Percentiles rank a stretch among this genome's conserved stretches.
phyloP scores from a whole-genome alignment of 2,329 filamentous ascomycete genomes.

The Sordariomycetes sp. region DNA sequence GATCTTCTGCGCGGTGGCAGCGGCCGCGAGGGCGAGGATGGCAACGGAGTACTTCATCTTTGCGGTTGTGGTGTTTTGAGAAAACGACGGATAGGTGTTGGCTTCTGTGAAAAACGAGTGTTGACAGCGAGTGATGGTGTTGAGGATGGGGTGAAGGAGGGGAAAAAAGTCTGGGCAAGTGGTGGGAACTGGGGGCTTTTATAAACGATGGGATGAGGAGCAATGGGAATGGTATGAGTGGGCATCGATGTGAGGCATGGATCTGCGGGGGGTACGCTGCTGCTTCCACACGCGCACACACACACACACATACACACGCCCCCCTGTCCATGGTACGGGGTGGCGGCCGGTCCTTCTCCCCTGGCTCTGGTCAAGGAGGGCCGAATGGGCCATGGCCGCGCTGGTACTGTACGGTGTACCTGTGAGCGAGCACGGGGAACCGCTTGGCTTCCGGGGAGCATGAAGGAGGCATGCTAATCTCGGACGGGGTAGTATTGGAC shows the following conservation, averaged over 20 bases:
- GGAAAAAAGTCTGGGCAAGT: neutral
- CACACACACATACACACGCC: no score
- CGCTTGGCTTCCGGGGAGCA: neutral
- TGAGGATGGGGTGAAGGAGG: neutral
- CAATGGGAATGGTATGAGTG: neutral
- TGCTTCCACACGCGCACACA: neutral
- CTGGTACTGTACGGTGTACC: no score
- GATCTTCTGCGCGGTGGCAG: conserved; percentile 9
- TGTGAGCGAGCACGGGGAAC: neutral
- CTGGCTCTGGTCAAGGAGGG: neutral
- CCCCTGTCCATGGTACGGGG: neutral
- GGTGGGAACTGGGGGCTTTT: neutral
- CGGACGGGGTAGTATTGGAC: neutral
- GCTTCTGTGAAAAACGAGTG: neutral
- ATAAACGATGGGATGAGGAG: neutral
- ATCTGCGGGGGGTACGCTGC: neutral
- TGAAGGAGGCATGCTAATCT: neutral
- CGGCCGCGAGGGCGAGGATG: conserved; percentile 4
- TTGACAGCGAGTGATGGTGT: neutral
- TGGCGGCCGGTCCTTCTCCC: neutral
- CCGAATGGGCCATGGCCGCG: neutral
- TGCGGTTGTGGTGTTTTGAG: neutral
- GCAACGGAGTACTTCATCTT: conserved; percentile 8
- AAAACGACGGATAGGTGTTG: neutral
- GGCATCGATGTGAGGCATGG: neutral